These are phyloP conservation scores for Solanum virginianum DNA, from an alignment of 257 asterid genomes.

Conservation along the genomic window DNA sequence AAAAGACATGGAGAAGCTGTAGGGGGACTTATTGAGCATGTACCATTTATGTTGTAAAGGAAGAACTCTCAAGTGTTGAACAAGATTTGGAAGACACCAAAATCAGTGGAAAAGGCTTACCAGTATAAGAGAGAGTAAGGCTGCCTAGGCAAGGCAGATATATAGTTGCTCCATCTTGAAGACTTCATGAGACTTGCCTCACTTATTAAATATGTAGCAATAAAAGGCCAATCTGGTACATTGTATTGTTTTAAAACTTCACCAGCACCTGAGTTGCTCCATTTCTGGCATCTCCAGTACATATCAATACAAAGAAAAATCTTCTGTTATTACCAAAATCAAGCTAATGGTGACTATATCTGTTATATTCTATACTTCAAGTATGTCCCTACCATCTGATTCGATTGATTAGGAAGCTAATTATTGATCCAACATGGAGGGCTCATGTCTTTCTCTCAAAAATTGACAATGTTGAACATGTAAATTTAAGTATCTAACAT, in stretches of 20 bases:
- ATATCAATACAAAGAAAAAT: background rate
- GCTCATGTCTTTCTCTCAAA: background rate
- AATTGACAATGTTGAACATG: background rate
- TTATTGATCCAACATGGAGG: background rate
- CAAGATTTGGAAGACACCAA: constrained; percentile 1
- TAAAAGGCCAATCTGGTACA: constrained; percentile 93
- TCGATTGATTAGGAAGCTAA: background rate
- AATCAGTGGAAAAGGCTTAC: constrained; percentile 25
- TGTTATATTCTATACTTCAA: background rate
- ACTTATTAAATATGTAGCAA: constrained; percentile 82
- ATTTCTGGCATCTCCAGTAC: constrained; percentile 38
- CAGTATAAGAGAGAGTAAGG: constrained; percentile 93
- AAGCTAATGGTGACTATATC: background rate
- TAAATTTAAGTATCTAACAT: background rate
- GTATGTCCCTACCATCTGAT: background rate
- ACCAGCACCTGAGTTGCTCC: constrained; percentile 75
- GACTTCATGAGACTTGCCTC: constrained; percentile 61
- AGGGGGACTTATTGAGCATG: constrained; percentile 58
- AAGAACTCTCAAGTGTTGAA: background rate
- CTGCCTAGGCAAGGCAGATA: constrained; percentile 87
- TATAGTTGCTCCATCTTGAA: constrained; percentile 87
- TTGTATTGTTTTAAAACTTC: constrained; percentile 45
- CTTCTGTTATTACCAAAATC: background rate
- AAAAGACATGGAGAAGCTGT: constrained; percentile 66
- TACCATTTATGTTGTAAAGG: constrained; percentile 3